Conservation (phyloP, 2,329 filamentous ascomycete species). For the Penicillium sp. region DNA sequence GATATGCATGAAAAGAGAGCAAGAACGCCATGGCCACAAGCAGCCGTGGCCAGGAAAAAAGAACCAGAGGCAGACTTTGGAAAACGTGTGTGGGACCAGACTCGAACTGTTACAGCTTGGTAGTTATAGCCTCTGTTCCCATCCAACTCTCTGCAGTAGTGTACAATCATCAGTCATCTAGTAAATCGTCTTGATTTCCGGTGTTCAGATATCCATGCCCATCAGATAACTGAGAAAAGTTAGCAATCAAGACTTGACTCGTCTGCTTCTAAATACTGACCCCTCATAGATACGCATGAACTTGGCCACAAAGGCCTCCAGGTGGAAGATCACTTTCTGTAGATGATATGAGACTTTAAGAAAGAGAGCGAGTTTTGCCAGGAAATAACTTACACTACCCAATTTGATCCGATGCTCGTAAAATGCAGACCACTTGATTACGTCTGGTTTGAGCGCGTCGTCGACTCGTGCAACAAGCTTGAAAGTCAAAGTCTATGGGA, state of each 20-base stretch:
- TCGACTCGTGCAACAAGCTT: constrained; percentile 84
- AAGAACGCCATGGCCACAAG: no score
- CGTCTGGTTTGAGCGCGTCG: constrained; percentile 80
- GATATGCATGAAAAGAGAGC: no score
- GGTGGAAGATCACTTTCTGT: constrained; percentile 89
- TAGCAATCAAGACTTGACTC: constrained; percentile 25
- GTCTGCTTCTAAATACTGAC: constrained; percentile 46
- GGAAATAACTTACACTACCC: constrained; percentile 53
- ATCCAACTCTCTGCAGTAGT: constrained; percentile 12
- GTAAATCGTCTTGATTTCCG: constrained; percentile 23
- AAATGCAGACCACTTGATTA: constrained; percentile 93
- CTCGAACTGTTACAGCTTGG: no score
- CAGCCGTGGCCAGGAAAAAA: no score
- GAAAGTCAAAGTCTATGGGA: constrained; percentile 67
- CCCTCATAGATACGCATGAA: constrained; percentile 96
- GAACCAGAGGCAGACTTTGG: no score
- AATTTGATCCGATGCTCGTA: constrained; percentile 93
- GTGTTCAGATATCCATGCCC: constrained; percentile 63
- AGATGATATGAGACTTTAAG: constrained; percentile 10
- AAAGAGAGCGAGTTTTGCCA: neutral
- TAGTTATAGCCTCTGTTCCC: no score
- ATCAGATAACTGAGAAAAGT: constrained; percentile 50
- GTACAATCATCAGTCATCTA: constrained; percentile 29
- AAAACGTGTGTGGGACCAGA: no score
- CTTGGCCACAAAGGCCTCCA: constrained; percentile 97